These are phyloP conservation scores for Paradendryphiella salina DNA, from an alignment of 2,329 filamentous ascomycete genomes.

Conservation along the genomic window DNA sequence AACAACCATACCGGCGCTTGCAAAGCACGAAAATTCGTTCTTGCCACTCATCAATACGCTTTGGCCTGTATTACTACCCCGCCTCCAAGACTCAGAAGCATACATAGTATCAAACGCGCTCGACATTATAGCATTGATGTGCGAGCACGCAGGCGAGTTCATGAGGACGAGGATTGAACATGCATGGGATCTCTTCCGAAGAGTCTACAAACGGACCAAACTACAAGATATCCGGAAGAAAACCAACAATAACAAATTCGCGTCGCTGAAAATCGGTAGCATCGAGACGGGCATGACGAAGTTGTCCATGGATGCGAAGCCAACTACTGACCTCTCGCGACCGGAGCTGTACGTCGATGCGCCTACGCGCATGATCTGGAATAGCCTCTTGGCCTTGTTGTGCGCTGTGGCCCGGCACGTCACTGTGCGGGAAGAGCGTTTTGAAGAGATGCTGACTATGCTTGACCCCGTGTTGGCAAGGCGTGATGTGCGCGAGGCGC, in stretches of 20 bases:
- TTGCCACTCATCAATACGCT: conserved; percentile 86
- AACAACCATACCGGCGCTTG: conserved; percentile 72
- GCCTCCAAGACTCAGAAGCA: conserved; percentile 67
- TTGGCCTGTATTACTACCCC: conserved; percentile 79
- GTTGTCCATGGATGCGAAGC: conserved; percentile 1
- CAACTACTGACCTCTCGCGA: conserved; percentile 3
- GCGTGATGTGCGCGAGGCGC: conserved; percentile 56
- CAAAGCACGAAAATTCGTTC: conserved; percentile 78
- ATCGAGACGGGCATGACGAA: conserved; percentile 11
- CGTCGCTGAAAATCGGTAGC: not conserved
- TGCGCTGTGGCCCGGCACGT: conserved; percentile 65
- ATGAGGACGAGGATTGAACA: conserved; percentile 73
- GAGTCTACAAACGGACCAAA: conserved; percentile 32
- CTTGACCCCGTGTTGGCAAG: conserved; percentile 52
- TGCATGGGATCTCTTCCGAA: conserved; percentile 64
- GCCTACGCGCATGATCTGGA: conserved; percentile 66
- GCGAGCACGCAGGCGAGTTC: conserved; percentile 76
- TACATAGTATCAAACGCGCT: conserved; percentile 73
- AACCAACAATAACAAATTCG: not conserved
- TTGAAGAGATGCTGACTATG: conserved; percentile 71
- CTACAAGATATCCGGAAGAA: conserved; percentile 9
- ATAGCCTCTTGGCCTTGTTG: conserved; percentile 63
- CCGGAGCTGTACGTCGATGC: conserved; percentile 54
- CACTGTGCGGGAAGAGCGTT: conserved; percentile 66
- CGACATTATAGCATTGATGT: conserved; percentile 69